phyloP scores from a whole-genome alignment of 148 eudicot species.

The Drosera capensis region DNA sequence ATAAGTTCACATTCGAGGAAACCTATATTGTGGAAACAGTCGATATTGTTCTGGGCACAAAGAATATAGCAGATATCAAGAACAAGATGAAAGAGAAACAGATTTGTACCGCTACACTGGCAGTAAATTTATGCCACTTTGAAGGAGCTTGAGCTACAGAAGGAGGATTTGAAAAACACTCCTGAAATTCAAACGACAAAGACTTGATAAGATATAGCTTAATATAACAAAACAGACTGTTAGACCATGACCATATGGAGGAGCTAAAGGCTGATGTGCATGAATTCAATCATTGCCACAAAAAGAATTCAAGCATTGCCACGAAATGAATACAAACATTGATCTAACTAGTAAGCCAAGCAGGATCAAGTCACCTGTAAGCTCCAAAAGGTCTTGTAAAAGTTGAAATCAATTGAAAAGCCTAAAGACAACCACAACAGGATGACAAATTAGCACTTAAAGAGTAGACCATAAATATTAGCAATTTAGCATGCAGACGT shows the following conservation, averaged over 20 bases:
- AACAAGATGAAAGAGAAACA: slow-evolving; percentile 1
- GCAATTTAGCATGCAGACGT: too few species aligned
- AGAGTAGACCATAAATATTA: slow-evolving; percentile 5
- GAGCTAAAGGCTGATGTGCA: too few species aligned
- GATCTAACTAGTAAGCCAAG: neutral
- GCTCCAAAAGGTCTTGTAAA: slow-evolving; percentile 98
- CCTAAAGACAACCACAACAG: slow-evolving; percentile 40
- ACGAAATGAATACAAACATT: too few species aligned
- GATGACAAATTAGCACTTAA: too few species aligned
- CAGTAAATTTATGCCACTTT: slow-evolving; percentile 84
- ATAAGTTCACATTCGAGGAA: slow-evolving; percentile 1
- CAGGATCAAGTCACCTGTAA: slow-evolving; percentile 51
- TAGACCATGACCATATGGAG: too few species aligned
- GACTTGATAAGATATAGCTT: neutral
- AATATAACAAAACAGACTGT: neutral
- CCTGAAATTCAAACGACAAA: slow-evolving; percentile 35
- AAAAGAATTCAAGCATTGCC: too few species aligned
- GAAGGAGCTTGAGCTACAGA: slow-evolving; percentile 40
- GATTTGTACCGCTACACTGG: slow-evolving; percentile 60
- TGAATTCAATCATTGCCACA: too few species aligned
- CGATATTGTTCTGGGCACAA: neutral
- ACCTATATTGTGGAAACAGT: neutral
- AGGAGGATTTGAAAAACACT: slow-evolving; percentile 69
- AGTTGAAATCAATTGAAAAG: slow-evolving; percentile 92
- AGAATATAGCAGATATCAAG: neutral